Conservation (phyloP, 306 rosid species). For the Cicer pinnatifidum region DNA sequence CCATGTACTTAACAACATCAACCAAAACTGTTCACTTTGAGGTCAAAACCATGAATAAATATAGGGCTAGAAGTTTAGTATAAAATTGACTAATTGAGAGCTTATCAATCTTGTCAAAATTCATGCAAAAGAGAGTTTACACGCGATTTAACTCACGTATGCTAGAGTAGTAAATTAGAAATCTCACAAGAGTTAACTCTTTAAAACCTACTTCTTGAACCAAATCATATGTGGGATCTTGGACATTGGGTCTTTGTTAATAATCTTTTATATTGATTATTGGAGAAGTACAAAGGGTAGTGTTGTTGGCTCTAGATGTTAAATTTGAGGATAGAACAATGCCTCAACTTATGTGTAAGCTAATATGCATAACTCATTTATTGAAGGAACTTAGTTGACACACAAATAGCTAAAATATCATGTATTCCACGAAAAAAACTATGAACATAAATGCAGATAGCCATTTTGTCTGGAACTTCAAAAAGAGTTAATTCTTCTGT, state of each 20-base stretch:
- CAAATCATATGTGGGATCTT: neutral
- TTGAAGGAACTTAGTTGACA: neutral
- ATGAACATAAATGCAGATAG: neutral
- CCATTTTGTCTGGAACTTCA: neutral
- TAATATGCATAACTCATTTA: neutral
- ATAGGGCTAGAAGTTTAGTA: neutral
- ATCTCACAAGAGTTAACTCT: neutral
- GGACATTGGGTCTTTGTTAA: neutral
- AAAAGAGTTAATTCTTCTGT: neutral
- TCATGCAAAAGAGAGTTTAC: slow-evolving; percentile 1
- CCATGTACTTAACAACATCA: neutral
- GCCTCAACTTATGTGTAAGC: too few relatives aligned
- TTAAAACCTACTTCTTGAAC: neutral
- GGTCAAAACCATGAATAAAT: slow-evolving; percentile 7
- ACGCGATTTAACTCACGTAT: neutral
- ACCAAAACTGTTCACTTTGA: neutral
- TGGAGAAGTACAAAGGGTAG: neutral
- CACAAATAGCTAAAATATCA: neutral
- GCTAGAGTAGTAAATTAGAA: neutral
- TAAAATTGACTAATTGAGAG: slow-evolving; percentile 12
- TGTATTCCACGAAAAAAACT: neutral
- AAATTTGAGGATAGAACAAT: too few relatives aligned
- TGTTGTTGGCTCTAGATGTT: too few relatives aligned
- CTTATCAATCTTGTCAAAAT: neutral
- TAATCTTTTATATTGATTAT: neutral